Conservation (phyloP, 352 stramenopile species). For the Phytophthora pluvialis region DNA sequence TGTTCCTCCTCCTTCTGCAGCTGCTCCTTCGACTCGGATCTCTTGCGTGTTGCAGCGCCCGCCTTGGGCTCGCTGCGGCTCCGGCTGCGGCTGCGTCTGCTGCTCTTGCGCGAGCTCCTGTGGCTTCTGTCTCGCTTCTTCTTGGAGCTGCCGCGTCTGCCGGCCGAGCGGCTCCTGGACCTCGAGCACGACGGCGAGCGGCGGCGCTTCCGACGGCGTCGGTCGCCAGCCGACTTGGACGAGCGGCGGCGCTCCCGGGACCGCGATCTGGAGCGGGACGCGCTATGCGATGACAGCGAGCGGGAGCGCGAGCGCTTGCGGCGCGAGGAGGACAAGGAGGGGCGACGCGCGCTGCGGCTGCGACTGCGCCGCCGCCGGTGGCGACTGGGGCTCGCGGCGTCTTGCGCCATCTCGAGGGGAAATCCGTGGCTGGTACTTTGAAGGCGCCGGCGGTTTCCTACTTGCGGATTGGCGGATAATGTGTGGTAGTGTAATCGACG, state of each 20-base stretch:
- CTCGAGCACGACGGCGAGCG: conserved; percentile 33
- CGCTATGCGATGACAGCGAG: conserved; percentile 35
- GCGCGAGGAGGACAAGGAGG: conserved; percentile 36
- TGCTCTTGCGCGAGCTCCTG: conserved; percentile 33
- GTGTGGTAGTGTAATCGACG: not conserved
- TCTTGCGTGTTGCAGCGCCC: conserved; percentile 7
- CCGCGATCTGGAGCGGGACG: conserved; percentile 48
- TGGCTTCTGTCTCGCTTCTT: conserved; percentile 30
- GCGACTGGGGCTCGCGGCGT: conserved; percentile 34
- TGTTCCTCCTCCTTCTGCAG: conserved; percentile 10
- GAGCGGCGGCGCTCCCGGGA: conserved; percentile 38
- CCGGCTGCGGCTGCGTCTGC: conserved; percentile 18
- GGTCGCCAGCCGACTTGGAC: conserved; percentile 30
- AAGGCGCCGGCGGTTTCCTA: conserved; percentile 24
- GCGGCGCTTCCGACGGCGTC: conserved; percentile 37
- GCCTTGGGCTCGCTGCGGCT: conserved; percentile 23
- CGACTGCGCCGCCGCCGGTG: conserved; percentile 43
- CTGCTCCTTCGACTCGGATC: conserved; percentile 36
- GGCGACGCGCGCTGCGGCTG: conserved; percentile 29
- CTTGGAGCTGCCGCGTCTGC: conserved; percentile 32
- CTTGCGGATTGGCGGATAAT: conserved; percentile 32
- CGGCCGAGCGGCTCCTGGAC: conserved; percentile 41
- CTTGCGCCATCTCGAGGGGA: conserved; percentile 28
- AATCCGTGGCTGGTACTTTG: conserved; percentile 30
- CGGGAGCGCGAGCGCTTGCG: conserved; percentile 36